These are phyloP conservation scores for Plasmodium sp. DNA, from an alignment of 169 alveolate genomes.

Conservation along the genomic window DNA sequence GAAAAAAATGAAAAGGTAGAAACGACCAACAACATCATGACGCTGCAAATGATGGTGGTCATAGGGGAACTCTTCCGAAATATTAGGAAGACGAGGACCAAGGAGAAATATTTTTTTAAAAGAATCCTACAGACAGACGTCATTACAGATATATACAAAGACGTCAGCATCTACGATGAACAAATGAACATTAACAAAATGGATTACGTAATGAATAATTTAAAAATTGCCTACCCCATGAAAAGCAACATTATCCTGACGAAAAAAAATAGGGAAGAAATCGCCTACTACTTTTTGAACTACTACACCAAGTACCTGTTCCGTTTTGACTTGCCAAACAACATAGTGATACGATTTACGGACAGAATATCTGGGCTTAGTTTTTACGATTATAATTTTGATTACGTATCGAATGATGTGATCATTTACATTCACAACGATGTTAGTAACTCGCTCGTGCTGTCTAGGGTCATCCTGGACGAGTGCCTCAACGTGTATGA, in stretches of 20 bases:
- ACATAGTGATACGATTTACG: conserved; percentile 17
- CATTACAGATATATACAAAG: conserved; percentile 34
- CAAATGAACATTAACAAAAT: conserved; percentile 40
- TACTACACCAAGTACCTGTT: conserved; percentile 55
- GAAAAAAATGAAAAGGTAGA: conserved; percentile 73
- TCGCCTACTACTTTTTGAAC: conserved; percentile 69
- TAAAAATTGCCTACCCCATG: conserved; percentile 54
- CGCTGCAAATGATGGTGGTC: conserved; percentile 73
- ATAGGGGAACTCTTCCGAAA: conserved; percentile 68
- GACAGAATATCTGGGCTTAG: conserved; percentile 44
- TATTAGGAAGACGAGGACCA: conserved; percentile 45
- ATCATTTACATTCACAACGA: conserved; percentile 22
- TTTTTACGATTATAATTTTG: conserved; percentile 58
- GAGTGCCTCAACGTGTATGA: conserved; percentile 67
- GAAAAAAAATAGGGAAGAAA: conserved; percentile 40
- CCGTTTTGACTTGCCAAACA: conserved; percentile 70
- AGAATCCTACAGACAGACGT: conserved; percentile 56
- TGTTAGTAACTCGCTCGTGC: conserved; percentile 29
- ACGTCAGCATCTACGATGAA: conserved; percentile 52
- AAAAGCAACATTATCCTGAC: conserved; percentile 17
- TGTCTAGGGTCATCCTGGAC: conserved; percentile 46
- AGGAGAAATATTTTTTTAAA: conserved; percentile 49
- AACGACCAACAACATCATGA: conserved; percentile 67
- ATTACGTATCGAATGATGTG: conserved; percentile 43
- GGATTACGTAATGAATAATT: conserved; percentile 29